phyloP scores from a whole-genome alignment of 257 asterid species.

The Linaria vulgaris region DNA sequence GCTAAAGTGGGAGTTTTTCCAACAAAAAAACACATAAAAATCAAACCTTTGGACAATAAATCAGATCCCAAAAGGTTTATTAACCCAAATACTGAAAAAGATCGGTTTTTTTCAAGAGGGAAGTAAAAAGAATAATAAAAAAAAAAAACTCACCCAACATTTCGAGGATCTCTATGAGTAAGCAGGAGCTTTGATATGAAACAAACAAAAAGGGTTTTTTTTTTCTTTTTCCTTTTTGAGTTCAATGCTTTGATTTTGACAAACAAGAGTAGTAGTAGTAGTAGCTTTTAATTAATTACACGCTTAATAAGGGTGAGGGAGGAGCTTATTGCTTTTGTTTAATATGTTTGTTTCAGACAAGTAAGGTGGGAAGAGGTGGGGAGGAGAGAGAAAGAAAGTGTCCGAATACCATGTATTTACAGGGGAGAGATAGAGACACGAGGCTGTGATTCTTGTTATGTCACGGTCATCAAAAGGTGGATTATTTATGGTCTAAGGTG shows the following conservation, averaged over 20 bases:
- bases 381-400: conserved; percentile 23
- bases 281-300: background rate
- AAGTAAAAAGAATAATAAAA: background rate
- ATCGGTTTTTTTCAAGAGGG: too few relatives aligned
- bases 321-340: conserved; percentile 26
- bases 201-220: background rate
- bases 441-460: background rate
- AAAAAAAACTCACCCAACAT: conserved; percentile 27
- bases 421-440: conserved; percentile 2
- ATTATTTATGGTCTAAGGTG: too few relatives aligned
- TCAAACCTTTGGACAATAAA: background rate
- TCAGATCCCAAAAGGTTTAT: conserved; percentile 26
- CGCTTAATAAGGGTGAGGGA: background rate
- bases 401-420: conserved; percentile 36
- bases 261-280: conserved; percentile 17
- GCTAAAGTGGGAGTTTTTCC: conserved; percentile 9
- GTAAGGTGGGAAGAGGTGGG: background rate
- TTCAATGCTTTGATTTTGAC: conserved; percentile 13
- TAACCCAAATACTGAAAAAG: background rate
- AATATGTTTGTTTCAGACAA: conserved; percentile 20
- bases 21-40: too few relatives aligned
- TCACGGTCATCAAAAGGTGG: background rate
- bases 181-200: too few relatives aligned
- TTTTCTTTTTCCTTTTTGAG: background rate
- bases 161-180: conserved; percentile 1